These are phyloP conservation scores for Zea luxurians DNA, from an alignment of 176 grass and related monocot genomes.

Conservation along the genomic window DNA sequence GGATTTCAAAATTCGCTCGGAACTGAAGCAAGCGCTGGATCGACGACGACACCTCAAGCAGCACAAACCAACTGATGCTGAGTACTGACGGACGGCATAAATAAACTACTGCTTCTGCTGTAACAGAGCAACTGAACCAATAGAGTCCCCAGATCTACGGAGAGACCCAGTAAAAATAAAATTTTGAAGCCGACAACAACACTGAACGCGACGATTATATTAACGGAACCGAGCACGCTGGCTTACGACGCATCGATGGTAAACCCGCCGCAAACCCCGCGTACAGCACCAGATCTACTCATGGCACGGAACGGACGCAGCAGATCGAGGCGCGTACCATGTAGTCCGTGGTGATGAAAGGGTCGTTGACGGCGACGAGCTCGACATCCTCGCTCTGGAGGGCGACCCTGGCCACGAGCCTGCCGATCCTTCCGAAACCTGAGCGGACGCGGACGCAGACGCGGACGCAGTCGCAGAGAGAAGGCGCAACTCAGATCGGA, in stretches of 20 bases:
- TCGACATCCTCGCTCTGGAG: conserved; percentile 74
- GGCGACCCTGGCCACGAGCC: conserved; percentile 66
- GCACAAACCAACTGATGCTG: background rate
- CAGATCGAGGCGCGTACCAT: conserved; percentile 49
- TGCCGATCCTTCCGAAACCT: conserved; percentile 79
- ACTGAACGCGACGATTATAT: background rate
- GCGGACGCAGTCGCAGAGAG: background rate
- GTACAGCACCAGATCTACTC: conserved; percentile 15
- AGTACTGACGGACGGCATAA: background rate
- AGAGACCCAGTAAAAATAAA: background rate
- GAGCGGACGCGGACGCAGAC: background rate
- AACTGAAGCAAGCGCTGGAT: background rate
- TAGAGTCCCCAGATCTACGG: background rate
- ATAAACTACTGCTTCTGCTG: too few species aligned
- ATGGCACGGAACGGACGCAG: background rate
- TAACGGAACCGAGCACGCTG: background rate
- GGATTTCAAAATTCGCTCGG: background rate
- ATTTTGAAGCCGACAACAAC: background rate
- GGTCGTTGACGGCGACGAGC: conserved; percentile 73
- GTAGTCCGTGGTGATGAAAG: conserved; percentile 72
- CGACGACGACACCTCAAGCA: background rate
- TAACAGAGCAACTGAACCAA: background rate
- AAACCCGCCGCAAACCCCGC: too few species aligned
- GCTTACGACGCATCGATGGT: too few species aligned
- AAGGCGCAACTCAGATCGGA: background rate